Evolutionary conservation across 106 monocot genomes (phyloP), one percentile per base, ranked within the genome.

Genomic region (Agapanthus africanus): DNA sequence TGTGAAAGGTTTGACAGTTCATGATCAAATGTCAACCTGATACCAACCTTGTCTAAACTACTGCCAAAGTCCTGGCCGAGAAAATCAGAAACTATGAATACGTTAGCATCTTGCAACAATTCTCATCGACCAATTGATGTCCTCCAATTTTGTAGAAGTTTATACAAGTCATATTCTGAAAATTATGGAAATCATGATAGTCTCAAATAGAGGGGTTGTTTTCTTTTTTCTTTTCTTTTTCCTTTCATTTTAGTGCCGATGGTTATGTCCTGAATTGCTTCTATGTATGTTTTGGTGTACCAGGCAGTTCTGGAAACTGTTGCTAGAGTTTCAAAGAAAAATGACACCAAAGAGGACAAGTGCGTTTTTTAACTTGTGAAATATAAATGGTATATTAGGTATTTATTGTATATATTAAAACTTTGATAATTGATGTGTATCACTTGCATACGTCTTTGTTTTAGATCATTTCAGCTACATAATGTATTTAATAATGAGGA

Each of bases 301-400:
- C 79, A 99, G 97, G 97, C 92, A 62, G 83, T 92, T 79, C 70
- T 99, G 69, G 97, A 99, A 73, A 99, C 97, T 65, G 97, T 99
- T 42, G 97, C 97, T 68, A 86, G 97, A 79, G 92, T 92, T 46
- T 49, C 68, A 32, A 99, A 92, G 84, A 99, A 99, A 78, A 99
- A 99, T 83, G 97, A 99, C 26, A 92, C 92, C 49, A 97, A 89
- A 62, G 97, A 92, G 63, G 92, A 99, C 41, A 91, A 89, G 97
- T 99, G 87, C 75, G 67, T 69, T 8, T 13, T 59, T 69, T 40
- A 66, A 42, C 56, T 30, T 72, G 32, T 65, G 31, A 69, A 56
- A 56, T 40, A 40, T 26, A 8, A 28, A 39, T n/a, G 52, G 28
- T 40, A 21, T 65, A 23, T 40, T 16, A 13, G 7, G 14, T 39